Percentiles rank a stretch among this genome's conserved stretches.
Evolutionary conservation across 116 monocot species (phyloP).

Genomic region (Thalassia testudinum): DNA sequence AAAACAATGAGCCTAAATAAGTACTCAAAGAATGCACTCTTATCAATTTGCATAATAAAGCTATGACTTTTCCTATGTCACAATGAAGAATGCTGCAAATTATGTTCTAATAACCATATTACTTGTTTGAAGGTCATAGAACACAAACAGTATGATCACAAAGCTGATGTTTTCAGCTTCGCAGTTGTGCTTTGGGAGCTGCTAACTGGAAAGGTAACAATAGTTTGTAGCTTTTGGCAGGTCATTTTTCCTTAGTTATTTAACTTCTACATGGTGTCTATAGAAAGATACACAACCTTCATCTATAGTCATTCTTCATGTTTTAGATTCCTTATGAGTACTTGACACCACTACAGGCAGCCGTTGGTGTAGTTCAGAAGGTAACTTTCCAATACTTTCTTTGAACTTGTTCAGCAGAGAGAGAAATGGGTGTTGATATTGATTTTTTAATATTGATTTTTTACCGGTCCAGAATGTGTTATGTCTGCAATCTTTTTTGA

Average conservation of each 20-base stretch:
- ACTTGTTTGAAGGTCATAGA: constrained; percentile 62
- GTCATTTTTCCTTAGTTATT: background rate
- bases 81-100: too few relatives aligned
- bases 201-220: constrained; percentile 59
- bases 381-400: constrained; percentile 10
- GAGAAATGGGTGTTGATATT: too few relatives aligned
- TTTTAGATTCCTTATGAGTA: constrained; percentile 73
- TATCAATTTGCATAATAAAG: too few relatives aligned
- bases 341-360: constrained; percentile 87
- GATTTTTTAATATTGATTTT: too few relatives aligned
- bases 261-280: too few relatives aligned
- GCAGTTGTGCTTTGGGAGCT: constrained; percentile 83
- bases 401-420: too few relatives aligned
- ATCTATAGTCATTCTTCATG: background rate
- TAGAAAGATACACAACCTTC: too few relatives aligned
- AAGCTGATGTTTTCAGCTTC: constrained; percentile 96
- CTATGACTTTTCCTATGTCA: too few relatives aligned
- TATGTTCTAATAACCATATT: background rate
- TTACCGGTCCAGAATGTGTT: too few relatives aligned
- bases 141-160: constrained; percentile 92
- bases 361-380: constrained; percentile 90
- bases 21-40: too few relatives aligned
- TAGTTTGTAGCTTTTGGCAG: background rate
- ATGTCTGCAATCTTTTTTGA: too few relatives aligned
- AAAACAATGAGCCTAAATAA: too few relatives aligned